phyloP scores from a whole-genome alignment of 2,329 filamentous ascomycete species.

The Fragosphaeria purpurea region DNA sequence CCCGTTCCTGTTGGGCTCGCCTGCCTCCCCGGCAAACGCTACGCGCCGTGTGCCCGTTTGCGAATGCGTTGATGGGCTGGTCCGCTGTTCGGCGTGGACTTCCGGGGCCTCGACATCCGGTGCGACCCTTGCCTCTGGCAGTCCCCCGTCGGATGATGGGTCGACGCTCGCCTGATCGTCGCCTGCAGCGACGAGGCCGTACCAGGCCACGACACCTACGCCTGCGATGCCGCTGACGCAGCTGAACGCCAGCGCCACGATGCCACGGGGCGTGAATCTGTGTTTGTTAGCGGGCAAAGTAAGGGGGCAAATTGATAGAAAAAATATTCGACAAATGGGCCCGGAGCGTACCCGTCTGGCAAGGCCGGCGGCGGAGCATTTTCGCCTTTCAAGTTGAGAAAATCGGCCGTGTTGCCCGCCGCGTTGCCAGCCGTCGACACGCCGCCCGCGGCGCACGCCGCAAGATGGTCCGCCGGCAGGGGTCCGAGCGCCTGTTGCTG shows the following conservation, averaged over 20 bases:
- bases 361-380: neutral
- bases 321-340: neutral
- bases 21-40: no score
- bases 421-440: constrained; percentile 16
- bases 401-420: constrained; percentile 11
- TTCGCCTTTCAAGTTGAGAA: constrained; percentile 16
- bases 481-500: constrained; percentile 19
- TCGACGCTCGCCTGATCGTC: no score
- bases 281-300: no score
- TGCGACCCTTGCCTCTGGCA: no score
- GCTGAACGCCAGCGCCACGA: constrained; percentile 65
- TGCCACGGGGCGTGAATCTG: constrained; percentile 52
- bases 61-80: no score
- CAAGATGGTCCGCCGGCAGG: constrained; percentile 31
- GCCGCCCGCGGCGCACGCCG: constrained; percentile 23
- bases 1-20: no score
- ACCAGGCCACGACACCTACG: constrained; percentile 56
- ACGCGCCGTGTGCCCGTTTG: no score
- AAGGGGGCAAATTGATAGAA: no score
- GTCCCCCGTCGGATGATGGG: no score
- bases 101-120: no score
- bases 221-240: constrained; percentile 57
- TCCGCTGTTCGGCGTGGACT: no score
- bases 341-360: constrained; percentile 24
- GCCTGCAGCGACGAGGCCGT: constrained; percentile 32